Percentiles rank a stretch among this genome's conserved stretches.
Evolutionary conservation across 345 rosid genomes (phyloP).

Genomic region (Euphorbia tirucalli): DNA sequence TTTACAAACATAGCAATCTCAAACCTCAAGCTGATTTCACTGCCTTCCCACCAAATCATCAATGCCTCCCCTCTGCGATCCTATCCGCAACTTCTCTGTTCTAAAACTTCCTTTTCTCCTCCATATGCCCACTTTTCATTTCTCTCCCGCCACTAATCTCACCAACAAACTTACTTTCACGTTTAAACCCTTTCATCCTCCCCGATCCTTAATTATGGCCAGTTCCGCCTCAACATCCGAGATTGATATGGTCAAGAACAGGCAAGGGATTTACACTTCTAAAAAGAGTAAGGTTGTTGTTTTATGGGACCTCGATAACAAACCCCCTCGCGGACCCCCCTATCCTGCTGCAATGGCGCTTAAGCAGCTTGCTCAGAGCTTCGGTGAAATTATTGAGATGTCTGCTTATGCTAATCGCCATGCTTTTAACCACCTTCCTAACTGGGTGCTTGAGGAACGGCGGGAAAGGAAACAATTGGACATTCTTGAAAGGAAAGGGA

Average conservation of each 20-base stretch:
- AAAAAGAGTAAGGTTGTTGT: conserved; percentile 70
- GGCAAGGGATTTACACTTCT: conserved; percentile 65
- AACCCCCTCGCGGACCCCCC: conserved; percentile 86
- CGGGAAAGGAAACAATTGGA: conserved; percentile 55
- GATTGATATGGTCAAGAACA: conserved; percentile 81
- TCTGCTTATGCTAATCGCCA: conserved; percentile 92
- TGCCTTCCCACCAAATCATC: neutral
- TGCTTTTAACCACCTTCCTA: conserved; percentile 79
- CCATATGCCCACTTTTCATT: conserved; percentile 26
- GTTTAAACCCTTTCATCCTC: neutral
- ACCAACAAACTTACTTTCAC: conserved; percentile 9
- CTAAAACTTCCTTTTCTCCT: conserved; percentile 28
- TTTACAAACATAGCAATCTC: neutral
- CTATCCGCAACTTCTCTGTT: too few relatives aligned
- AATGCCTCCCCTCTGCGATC: conserved; percentile 48
- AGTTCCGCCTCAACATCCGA: conserved; percentile 44
- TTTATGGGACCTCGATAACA: conserved; percentile 96
- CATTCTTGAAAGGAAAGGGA: conserved; percentile 64
- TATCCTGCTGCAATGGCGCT: conserved; percentile 67
- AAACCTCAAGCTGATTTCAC: too few relatives aligned
- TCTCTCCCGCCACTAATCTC: conserved; percentile 21
- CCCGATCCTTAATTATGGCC: conserved; percentile 24
- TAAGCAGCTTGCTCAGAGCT: conserved; percentile 50
- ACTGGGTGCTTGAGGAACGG: conserved; percentile 69
- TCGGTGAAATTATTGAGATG: conserved; percentile 71